A percentile compares a stretch with the other conserved stretches of the same genome.
phyloP scores from a whole-genome alignment of 2,329 filamentous ascomycete species.

The Mycocentrospora acerina region DNA sequence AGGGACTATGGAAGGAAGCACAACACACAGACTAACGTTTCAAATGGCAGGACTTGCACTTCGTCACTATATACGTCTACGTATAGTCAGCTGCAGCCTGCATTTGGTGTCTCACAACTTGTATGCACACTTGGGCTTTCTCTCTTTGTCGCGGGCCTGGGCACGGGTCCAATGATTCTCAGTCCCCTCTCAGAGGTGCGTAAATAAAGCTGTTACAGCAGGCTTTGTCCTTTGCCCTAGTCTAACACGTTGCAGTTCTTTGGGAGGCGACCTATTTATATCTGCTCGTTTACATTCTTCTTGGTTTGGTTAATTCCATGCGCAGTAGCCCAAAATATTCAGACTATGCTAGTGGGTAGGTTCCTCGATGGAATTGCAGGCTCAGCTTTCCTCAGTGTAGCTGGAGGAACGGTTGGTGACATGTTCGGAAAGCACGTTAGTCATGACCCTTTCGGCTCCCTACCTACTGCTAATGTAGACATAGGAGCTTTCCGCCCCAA shows the following conservation, averaged over 20 bases:
- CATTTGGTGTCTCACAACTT: conserved; percentile 70
- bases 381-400: conserved; percentile 64
- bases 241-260: conserved; percentile 61
- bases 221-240: background rate
- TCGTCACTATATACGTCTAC: conserved; percentile 88
- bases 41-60: conserved; percentile 66
- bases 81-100: conserved; percentile 72
- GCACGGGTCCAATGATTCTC: conserved; percentile 58
- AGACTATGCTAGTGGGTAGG: conserved; percentile 73
- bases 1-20: background rate
- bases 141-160: conserved; percentile 77
- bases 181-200: conserved; percentile 54
- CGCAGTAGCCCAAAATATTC: conserved; percentile 78
- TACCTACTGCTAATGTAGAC: conserved; percentile 8
- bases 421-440: conserved; percentile 40
- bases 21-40: conserved; percentile 7
- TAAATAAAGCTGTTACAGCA: conserved; percentile 6
- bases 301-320: conserved; percentile 79
- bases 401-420: conserved; percentile 83
- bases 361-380: conserved; percentile 77
- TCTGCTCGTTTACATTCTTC: conserved; percentile 72
- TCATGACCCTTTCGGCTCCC: conserved; percentile 5
- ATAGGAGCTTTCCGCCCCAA: conserved; percentile 70
- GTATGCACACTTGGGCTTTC: conserved; percentile 80
- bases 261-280: conserved; percentile 78